Evolutionary conservation across 2,329 filamentous ascomycete species (phyloP).

Genomic region (Chaetomiaceae sp.): DNA sequence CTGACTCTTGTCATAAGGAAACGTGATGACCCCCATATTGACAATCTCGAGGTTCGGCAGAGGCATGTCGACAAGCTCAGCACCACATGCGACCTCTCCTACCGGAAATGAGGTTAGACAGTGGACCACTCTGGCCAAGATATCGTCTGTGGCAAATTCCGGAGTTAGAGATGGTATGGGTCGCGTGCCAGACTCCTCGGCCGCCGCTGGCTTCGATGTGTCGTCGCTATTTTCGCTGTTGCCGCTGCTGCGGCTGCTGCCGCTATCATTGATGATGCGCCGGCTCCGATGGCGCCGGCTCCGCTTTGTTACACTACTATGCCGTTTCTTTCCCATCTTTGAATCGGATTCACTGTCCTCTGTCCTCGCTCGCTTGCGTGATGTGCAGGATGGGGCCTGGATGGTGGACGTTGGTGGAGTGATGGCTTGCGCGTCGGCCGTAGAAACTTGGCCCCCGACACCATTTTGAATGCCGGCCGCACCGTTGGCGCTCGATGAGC

Average conservation of each 20-base stretch:
- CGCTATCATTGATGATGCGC: neutral
- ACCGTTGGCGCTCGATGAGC: too few relatives aligned
- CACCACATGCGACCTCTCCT: neutral
- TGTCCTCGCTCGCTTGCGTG: neutral
- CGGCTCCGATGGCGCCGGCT: neutral
- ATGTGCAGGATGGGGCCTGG: neutral
- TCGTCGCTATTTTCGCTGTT: too few relatives aligned
- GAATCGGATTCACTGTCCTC: neutral
- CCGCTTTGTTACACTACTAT: neutral
- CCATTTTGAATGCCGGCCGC: neutral
- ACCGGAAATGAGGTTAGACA: neutral
- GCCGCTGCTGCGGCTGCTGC: too few relatives aligned
- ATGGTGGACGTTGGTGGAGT: neutral
- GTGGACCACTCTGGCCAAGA: neutral
- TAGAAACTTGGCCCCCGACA: neutral
- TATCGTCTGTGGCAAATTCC: neutral
- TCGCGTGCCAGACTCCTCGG: too few relatives aligned
- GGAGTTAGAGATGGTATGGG: neutral
- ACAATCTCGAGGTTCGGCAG: neutral
- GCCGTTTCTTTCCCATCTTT: neutral
- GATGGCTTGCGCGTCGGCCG: neutral
- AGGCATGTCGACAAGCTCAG: neutral
- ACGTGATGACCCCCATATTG: neutral
- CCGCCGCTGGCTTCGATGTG: neutral
- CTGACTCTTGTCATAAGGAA: neutral